phyloP scores from a whole-genome alignment of 176 grass and related monocot genomes.

The Thinopyrum elongatum region DNA sequence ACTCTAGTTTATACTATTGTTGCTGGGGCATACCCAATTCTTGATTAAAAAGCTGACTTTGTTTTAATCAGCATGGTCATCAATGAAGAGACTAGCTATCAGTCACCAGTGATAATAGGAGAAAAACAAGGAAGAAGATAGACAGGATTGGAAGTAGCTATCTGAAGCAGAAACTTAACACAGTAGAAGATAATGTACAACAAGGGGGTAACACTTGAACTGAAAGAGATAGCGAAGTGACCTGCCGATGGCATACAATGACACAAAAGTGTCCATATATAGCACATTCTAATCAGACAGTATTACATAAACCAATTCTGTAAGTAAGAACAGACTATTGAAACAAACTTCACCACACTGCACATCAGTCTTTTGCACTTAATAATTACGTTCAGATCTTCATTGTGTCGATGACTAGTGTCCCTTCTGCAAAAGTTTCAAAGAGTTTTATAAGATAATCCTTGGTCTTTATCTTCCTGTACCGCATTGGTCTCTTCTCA shows the following conservation, averaged over 20 bases:
- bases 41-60: too few relatives aligned
- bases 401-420: neutral
- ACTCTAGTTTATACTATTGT: neutral
- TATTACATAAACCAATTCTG: neutral
- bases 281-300: neutral
- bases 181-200: neutral
- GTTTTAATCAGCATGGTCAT: neutral
- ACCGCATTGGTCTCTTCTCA: neutral
- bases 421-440: conserved; percentile 15
- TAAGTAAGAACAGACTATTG: neutral
- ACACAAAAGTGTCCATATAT: neutral
- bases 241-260: neutral
- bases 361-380: neutral
- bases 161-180: too few relatives aligned
- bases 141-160: neutral
- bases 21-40: neutral
- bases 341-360: neutral
- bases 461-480: conserved; percentile 1
- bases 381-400: neutral
- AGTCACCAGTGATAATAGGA: neutral
- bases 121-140: neutral
- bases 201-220: neutral
- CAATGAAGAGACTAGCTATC: neutral
- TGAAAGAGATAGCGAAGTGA: neutral
- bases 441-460: neutral